These are phyloP conservation scores for Blastobotrys capitulatus DNA, from an alignment of 1,139 yeast species.

Conservation along the genomic window DNA sequence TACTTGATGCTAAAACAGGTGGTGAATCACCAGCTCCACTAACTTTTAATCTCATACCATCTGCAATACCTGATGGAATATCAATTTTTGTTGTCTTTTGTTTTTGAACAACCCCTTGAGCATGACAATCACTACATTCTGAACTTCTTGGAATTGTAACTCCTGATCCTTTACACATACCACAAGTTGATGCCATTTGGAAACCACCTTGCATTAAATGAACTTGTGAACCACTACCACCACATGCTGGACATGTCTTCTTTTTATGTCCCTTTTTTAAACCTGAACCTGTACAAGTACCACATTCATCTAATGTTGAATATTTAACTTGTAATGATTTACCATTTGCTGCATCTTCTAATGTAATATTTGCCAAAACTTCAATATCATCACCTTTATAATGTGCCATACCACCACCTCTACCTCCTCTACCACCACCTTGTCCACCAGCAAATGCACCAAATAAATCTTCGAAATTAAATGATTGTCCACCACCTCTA, in stretches of 20 bases:
- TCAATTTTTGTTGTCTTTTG: constrained; percentile 70
- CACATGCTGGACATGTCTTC: constrained; percentile 79
- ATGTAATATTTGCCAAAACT: constrained; percentile 62
- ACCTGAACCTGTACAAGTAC: constrained; percentile 80
- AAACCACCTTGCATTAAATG: constrained; percentile 88
- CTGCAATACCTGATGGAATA: constrained; percentile 82
- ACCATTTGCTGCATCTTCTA: constrained; percentile 88
- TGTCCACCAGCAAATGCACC: constrained; percentile 56
- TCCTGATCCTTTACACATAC: constrained; percentile 83
- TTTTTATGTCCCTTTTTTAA: constrained; percentile 71
- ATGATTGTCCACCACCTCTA: constrained; percentile 35
- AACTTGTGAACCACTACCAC: constrained; percentile 88
- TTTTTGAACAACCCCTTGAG: constrained; percentile 75
- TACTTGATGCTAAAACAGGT: constrained; percentile 36
- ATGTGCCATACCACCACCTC: constrained; percentile 48
- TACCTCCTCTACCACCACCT: constrained; percentile 28
- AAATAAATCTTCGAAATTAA: constrained; percentile 84
- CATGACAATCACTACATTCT: constrained; percentile 76
- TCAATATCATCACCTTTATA: constrained; percentile 90
- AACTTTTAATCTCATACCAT: constrained; percentile 79
- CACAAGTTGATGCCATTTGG: constrained; percentile 95
- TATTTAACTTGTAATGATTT: constrained; percentile 59
- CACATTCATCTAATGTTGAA: constrained; percentile 71
- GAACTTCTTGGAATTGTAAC: constrained; percentile 64
- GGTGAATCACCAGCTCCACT: constrained; percentile 94